Evolutionary conservation across 177 flowering plant genomes (phyloP).

Genomic region (Tripterygium wilfordii): DNA sequence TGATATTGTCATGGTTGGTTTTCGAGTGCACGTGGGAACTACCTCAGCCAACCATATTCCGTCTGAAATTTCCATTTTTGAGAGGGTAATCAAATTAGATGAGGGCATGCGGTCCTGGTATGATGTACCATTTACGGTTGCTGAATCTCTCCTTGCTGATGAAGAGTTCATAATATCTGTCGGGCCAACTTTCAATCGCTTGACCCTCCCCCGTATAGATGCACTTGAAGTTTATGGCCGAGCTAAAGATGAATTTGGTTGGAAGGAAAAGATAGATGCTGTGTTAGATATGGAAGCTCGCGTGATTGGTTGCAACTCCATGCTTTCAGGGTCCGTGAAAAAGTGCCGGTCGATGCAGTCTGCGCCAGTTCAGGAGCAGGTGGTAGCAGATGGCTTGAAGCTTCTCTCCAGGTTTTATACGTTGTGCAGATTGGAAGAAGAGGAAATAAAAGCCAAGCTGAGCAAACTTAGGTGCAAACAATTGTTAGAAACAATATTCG

Average conservation of each 20-base stretch:
- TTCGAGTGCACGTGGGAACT: slow-evolving; percentile 91
- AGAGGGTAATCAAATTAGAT: slow-evolving; percentile 84
- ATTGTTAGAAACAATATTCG: slow-evolving; percentile 72
- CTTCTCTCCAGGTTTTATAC: slow-evolving; percentile 69
- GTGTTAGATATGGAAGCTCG: slow-evolving; percentile 92
- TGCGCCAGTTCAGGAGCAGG: slow-evolving; percentile 81
- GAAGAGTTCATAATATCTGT: slow-evolving; percentile 79
- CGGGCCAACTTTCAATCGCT: slow-evolving; percentile 81
- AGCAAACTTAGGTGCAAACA: slow-evolving; percentile 66
- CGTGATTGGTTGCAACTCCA: slow-evolving; percentile 55
- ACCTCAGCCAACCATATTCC: slow-evolving; percentile 89
- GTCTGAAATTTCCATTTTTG: slow-evolving; percentile 74
- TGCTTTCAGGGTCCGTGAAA: slow-evolving; percentile 52
- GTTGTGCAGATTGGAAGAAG: slow-evolving; percentile 39
- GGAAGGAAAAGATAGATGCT: slow-evolving; percentile 98
- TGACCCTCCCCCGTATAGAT: slow-evolving; percentile 81
- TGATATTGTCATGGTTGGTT: slow-evolving; percentile 97
- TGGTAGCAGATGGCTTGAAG: slow-evolving; percentile 88
- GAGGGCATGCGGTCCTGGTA: slow-evolving; percentile 99
- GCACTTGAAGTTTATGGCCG: slow-evolving; percentile 95
- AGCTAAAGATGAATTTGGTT: slow-evolving; percentile 98
- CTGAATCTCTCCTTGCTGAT: slow-evolving; percentile 97
- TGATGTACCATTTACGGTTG: slow-evolving; percentile 94
- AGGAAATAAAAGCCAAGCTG: slow-evolving; percentile 53
- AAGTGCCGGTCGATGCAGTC: slow-evolving; percentile 57